Conservation (phyloP, 257 asterid genomes). For the Solanum microdontum region DNA sequence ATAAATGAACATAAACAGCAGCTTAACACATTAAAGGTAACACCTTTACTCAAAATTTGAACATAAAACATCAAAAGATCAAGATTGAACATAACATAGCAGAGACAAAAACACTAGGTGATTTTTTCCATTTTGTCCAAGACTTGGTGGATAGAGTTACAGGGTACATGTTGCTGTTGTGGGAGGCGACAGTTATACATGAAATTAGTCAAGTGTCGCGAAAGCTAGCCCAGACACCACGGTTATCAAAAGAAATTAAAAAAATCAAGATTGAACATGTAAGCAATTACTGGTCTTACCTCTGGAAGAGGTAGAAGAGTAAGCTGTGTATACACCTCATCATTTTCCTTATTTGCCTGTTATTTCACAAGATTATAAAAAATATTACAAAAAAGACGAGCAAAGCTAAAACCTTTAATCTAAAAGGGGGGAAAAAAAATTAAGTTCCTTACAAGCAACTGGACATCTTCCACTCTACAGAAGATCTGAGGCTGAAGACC, state of each 20-base stretch:
- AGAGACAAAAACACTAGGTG: background rate
- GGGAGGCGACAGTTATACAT: background rate
- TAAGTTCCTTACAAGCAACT: conserved; percentile 54
- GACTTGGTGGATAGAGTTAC: background rate
- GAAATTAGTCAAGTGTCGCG: background rate
- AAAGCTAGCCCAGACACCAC: background rate
- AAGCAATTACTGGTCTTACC: conserved; percentile 25
- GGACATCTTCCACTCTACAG: conserved; percentile 75
- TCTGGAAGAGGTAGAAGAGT: conserved; percentile 70
- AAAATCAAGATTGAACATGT: background rate
- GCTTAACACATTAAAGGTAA: background rate
- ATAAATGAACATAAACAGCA: background rate
- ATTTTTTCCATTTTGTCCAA: background rate
- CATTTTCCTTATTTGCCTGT: conserved; percentile 96
- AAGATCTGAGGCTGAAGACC: conserved; percentile 88
- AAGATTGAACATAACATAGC: background rate
- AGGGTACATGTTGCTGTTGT: background rate
- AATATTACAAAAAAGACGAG: background rate
- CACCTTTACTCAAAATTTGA: background rate
- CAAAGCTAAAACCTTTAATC: background rate
- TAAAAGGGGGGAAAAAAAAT: background rate
- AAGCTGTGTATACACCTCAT: conserved; percentile 91
- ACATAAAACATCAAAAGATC: background rate
- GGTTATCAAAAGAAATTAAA: background rate
- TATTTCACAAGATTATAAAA: conserved; percentile 1